Conservation (phyloP, 352 stramenopile species). For the Pythium brassicae region DNA sequence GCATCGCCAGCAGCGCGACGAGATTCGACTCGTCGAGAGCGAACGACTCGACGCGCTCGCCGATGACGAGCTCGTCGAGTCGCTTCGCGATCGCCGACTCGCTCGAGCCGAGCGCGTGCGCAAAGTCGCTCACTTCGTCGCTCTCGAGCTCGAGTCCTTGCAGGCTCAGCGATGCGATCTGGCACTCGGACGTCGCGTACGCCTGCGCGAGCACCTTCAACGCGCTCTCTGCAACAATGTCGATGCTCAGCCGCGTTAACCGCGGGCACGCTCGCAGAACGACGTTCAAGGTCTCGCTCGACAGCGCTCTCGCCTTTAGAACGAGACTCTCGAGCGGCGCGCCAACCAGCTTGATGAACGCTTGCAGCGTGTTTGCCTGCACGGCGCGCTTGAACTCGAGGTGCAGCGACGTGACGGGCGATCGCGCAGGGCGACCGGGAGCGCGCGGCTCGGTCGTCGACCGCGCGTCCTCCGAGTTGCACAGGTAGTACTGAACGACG, state of each 20-base stretch:
- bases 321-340: slow-evolving; percentile 4
- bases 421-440: neutral
- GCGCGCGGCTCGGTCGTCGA: neutral
- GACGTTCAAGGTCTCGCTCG: slow-evolving; percentile 1
- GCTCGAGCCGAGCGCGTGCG: slow-evolving; percentile 3
- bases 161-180: slow-evolving; percentile 8
- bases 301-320: slow-evolving; percentile 3
- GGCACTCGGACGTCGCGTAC: slow-evolving; percentile 2
- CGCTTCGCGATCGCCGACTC: neutral
- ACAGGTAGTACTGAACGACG: slow-evolving; percentile 10
- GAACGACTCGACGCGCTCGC: slow-evolving; percentile 15
- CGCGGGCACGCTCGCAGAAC: slow-evolving; percentile 1
- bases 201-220: slow-evolving; percentile 5
- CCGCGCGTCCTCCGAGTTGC: neutral
- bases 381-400: slow-evolving; percentile 7
- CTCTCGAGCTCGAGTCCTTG: slow-evolving; percentile 15
- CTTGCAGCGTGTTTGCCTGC: slow-evolving; percentile 3
- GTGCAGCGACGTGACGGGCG: slow-evolving; percentile 5
- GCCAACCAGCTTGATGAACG: slow-evolving; percentile 10
- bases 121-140: slow-evolving; percentile 8
- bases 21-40: slow-evolving; percentile 19
- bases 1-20: slow-evolving; percentile 11
- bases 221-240: slow-evolving; percentile 6
- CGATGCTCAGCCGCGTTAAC: slow-evolving; percentile 8
- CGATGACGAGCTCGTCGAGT: slow-evolving; percentile 13